Base-by-base conservation (phyloP, 2,329 filamentous ascomycete species). In the Aspergillus piperis region DNA sequence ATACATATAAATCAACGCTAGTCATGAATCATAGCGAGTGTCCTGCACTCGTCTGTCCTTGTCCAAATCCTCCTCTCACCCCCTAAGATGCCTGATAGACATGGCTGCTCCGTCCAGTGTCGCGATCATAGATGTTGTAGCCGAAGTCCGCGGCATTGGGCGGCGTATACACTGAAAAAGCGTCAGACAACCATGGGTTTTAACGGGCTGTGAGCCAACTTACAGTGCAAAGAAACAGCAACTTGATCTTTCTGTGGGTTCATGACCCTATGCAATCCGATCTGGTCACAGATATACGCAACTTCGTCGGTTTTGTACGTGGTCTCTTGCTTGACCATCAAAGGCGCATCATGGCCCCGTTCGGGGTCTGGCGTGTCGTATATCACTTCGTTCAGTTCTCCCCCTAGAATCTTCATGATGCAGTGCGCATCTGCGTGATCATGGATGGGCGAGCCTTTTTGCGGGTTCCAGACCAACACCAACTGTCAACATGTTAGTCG, bases 401-500 rank as follows among this genome's bases (percentile, higher is more conserved):
- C 71, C 10, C 71, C 68, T 10, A 75, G 57, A 5, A 75, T 64
- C 51, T 75, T 75, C 73, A 75, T 75, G 55, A 75, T 71, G 58
- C 73, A 75, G 59, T 75, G 73, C 13, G 73, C 73, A 41, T 74
- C 71, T 57, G 73, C 73, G 47, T 75, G 73, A 57, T 75, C 73
- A 32, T 75, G 73, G 48, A 75, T 67, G 0, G 71, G 73, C 0
- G 71, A 74, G 23, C 73, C 73, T 51, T 74, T 75, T n/a, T 68
- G 65, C 0, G 73, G 73, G 39, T 73, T 75, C 73, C 72, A 75
- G 23, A 74, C 73, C 1, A 73, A 61, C 11, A 73, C 66, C 32
- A 73, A 61, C 71, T 73, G 41, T 13, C 2, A 8, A 4, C 1
- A 38, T 49, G 62, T 60, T 21, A 58, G 10, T 17, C 2, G 51